Conservation (phyloP, 441 rosid genomes). For the Mallotus japonicus region DNA sequence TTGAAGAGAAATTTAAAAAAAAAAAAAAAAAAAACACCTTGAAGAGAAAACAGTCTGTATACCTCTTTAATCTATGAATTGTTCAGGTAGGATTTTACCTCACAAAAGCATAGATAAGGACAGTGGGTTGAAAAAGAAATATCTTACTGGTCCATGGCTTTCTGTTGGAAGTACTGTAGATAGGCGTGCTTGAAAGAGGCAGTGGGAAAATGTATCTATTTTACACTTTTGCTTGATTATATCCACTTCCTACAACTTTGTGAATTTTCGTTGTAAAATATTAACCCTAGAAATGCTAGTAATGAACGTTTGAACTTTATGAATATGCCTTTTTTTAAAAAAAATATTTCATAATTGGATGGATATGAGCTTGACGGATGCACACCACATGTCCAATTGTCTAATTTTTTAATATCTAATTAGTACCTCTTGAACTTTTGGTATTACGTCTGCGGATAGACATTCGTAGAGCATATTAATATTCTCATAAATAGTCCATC, state of each 20-base stretch:
- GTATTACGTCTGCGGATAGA: too few relatives aligned
- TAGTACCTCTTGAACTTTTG: neutral
- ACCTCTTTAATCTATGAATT: neutral
- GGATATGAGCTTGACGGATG: neutral
- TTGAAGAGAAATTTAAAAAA: neutral
- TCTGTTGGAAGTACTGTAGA: neutral
- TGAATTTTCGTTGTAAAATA: neutral
- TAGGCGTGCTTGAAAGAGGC: constrained; percentile 5
- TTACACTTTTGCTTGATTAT: neutral
- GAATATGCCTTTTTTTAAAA: neutral
- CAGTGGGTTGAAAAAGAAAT: constrained; percentile 3
- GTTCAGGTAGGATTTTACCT: neutral
- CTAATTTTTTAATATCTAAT: neutral
- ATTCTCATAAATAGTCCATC: constrained; percentile 13
- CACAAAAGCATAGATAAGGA: neutral
- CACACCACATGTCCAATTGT: constrained; percentile 2
- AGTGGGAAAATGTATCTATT: neutral
- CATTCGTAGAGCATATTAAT: neutral
- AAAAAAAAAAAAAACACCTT: too few relatives aligned
- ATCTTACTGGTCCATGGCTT: neutral
- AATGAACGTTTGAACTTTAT: neutral
- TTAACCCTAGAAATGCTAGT: neutral
- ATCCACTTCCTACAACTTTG: neutral
- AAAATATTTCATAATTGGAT: neutral
- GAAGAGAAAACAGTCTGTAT: neutral